Evolutionary conservation across 768 basidiomycete genomes (phyloP), one percentile per base, ranked within the genome.

Genomic region (Trametes villosa): DNA sequence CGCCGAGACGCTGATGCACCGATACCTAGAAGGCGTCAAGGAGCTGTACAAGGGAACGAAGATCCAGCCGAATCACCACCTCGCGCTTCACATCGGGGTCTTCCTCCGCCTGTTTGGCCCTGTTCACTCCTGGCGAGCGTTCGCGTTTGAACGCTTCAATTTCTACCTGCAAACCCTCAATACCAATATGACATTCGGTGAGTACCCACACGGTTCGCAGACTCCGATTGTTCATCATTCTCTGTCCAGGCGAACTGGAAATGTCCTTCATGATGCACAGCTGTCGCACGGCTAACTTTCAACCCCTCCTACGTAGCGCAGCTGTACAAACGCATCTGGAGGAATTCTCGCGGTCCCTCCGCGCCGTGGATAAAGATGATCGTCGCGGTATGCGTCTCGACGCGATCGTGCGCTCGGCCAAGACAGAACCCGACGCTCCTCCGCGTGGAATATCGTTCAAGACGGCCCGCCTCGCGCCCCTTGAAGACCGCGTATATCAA

Each of bases 1-100:
- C 22, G 58, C 53, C 9, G 26, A 42, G 24, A 2, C 45, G 2
- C 45, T 33, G 24, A 67, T 72, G 15, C 26, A 18, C 2, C 51
- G 62, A 1, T 75, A 77, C 38, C 38, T 75, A n/a, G n/a, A n/a
- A n/a, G n/a, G n/a, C n/a, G n/a, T n/a, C n/a, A n/a, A n/a, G n/a
- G n/a, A n/a, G n/a, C n/a, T n/a, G n/a, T n/a, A n/a, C n/a, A n/a
- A n/a, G n/a, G n/a, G n/a, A n/a, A n/a, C n/a, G n/a, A n/a, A n/a
- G n/a, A n/a, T n/a, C n/a, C n/a, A n/a, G n/a, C n/a, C n/a, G n/a
- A n/a, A n/a, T n/a, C n/a, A n/a, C n/a, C n/a, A n/a, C n/a, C n/a
- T n/a, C n/a, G n/a, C n/a, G n/a, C n/a, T n/a, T n/a, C n/a, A n/a
- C n/a, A n/a, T n/a, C n/a, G n/a, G n/a, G n/a, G n/a, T n/a, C n/a